Percentiles rank a stretch among this genome's conserved stretches.
Conservation (phyloP, 495 filamentous ascomycete species). For the Daldinia caldariorum region DNA sequence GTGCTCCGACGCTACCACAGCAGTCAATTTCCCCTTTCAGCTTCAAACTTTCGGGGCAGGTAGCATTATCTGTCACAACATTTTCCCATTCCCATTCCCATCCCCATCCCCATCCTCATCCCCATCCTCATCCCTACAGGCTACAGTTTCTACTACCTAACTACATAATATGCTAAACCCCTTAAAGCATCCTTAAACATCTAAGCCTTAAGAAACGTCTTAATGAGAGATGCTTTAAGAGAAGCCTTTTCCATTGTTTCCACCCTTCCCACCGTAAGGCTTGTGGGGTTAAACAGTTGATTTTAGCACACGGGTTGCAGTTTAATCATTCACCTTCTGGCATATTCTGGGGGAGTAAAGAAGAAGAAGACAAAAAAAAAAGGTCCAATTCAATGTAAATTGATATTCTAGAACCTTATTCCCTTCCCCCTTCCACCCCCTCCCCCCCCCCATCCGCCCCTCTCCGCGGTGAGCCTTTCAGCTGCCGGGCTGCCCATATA, state of each 20-base stretch:
- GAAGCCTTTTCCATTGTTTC: neutral
- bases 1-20: slow-evolving; percentile 20
- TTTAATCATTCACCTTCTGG: neutral
- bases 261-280: slow-evolving; percentile 4
- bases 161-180: neutral
- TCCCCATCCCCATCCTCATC: neutral
- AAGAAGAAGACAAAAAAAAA: slow-evolving; percentile 10
- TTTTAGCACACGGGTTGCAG: slow-evolving; percentile 1
- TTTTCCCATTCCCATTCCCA: slow-evolving; percentile 6
- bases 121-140: no score
- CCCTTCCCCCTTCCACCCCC: neutral
- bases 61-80: slow-evolving; percentile 41
- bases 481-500: slow-evolving; percentile 12
- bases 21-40: slow-evolving; percentile 44
- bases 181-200: slow-evolving; percentile 1
- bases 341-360: slow-evolving; percentile 1
- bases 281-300: slow-evolving; percentile 26
- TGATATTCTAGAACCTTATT: slow-evolving; percentile 36
- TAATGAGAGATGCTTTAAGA: no score
- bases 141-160: no score
- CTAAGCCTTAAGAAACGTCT: neutral
- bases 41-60: slow-evolving; percentile 38
- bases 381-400: slow-evolving; percentile 22
- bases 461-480: slow-evolving; percentile 15
- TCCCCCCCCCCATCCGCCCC: neutral